These are phyloP conservation scores for slime mould (Dictyostelium discoideum) DNA, from an alignment of 78 protist genomes.

Conservation along the genomic window DNA sequence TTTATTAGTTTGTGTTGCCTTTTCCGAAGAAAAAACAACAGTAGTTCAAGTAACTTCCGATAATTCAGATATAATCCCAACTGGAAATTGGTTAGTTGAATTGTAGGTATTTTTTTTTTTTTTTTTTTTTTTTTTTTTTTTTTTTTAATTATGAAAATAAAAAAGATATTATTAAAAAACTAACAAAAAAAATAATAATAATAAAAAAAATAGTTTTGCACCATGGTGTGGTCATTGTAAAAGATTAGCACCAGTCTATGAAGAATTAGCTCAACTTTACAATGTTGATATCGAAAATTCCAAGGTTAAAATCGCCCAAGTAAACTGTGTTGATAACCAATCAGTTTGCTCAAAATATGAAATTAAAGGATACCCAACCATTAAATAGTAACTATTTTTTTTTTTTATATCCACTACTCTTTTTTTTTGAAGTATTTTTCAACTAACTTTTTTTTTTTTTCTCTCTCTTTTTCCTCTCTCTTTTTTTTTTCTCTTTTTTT, in stretches of 20 bases:
- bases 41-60: slow-evolving; percentile 15
- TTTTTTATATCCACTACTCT: background rate
- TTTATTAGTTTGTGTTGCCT: background rate
- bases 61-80: background rate
- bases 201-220: slow-evolving; percentile 34
- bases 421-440: background rate
- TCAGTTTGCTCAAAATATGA: slow-evolving; percentile 8
- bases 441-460: no score
- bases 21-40: background rate
- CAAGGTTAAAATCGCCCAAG: slow-evolving; percentile 58
- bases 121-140: no score
- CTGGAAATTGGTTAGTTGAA: slow-evolving; percentile 36
- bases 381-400: slow-evolving; percentile 25
- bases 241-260: slow-evolving; percentile 88
- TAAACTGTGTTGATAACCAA: slow-evolving; percentile 57
- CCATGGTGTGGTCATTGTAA: slow-evolving; percentile 97
- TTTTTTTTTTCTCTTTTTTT: background rate
- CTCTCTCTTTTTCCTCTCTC: background rate
- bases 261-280: slow-evolving; percentile 70
- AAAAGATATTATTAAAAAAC: background rate
- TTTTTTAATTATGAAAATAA: background rate
- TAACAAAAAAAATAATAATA: background rate
- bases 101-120: background rate
- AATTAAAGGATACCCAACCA: slow-evolving; percentile 67
- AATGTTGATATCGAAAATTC: slow-evolving; percentile 11